Percentiles rank a stretch among this genome's conserved stretches.
phyloP scores from a whole-genome alignment of 2,329 filamentous ascomycete species.

The Colletotrichum spaethianum region DNA sequence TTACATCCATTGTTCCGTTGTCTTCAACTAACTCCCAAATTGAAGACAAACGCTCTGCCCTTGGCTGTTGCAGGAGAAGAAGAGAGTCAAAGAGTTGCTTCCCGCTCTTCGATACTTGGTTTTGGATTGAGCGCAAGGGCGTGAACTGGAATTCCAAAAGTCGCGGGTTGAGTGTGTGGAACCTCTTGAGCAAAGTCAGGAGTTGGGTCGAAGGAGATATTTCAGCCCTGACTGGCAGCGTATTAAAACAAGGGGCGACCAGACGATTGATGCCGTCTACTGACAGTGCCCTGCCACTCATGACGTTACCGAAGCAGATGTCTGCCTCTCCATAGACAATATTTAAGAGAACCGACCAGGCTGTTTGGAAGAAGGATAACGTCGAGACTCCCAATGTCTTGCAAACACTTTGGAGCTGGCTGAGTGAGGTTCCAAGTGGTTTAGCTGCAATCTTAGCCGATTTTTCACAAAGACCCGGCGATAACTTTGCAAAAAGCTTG shows the following conservation, averaged over 20 bases:
- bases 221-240: conserved; percentile 78
- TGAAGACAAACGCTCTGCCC: conserved; percentile 66
- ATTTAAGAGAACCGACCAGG: conserved; percentile 78
- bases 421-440: conserved; percentile 52
- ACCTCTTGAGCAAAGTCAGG: conserved; percentile 68
- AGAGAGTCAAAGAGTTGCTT: conserved; percentile 82
- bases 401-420: conserved; percentile 62
- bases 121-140: conserved; percentile 80
- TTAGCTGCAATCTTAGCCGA: not conserved
- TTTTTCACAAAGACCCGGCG: not conserved
- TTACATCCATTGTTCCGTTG: conserved; percentile 76
- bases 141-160: conserved; percentile 80
- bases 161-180: conserved; percentile 74
- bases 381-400: conserved; percentile 72
- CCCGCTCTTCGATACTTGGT: conserved; percentile 56
- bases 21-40: conserved; percentile 73
- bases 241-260: conserved; percentile 95
- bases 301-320: conserved; percentile 89
- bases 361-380: conserved; percentile 77
- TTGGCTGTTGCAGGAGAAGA: conserved; percentile 80
- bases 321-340: conserved; percentile 71
- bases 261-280: conserved; percentile 78
- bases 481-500: not conserved
- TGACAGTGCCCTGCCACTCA: conserved; percentile 80
- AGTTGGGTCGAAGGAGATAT: conserved; percentile 64